Evolutionary conservation across 805 yeast species (phyloP), one percentile per base, ranked within the genome.

Genomic region (Metschnikowia drakensbergensis): DNA sequence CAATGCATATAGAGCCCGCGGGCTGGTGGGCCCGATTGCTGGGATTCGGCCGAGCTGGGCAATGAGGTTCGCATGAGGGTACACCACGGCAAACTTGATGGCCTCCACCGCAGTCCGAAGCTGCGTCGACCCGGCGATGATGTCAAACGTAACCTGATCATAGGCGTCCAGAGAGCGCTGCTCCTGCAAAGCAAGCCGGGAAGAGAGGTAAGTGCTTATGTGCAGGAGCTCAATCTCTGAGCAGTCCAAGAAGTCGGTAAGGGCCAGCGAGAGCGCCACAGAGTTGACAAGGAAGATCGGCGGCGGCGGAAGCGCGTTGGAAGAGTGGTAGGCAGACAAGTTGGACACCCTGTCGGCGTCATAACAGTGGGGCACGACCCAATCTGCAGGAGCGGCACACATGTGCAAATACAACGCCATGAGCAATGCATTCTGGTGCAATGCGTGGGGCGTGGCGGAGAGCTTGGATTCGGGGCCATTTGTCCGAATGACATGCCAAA

Each of bases 61-160:
- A 43, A 42, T 27, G 25, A 62, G 28, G 17, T 45, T 29, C 2
- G 61, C 57, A 50, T 70, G 73, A 1, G 76, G 76, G 48, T 67
- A 69, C 7, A 67, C 51, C 1, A 64, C 46, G 4, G 58, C 59
- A 34, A 58, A 62, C 50, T 68, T 68, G 51, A 71, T 45, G 5
- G 59, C 62, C 7, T 61, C 65, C 3, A 72, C 51, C 1, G 67
- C 45, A 37, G 54, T 52, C 26, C 46, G 50, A 50, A 62, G 28
- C 56, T 58, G 32, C 50, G 49, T 0, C 70, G 72, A 25, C 64
- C 68, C 73, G 71, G 64, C 11, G 26, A 52, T 54, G 45, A 71
- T 61, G 35, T 50, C 61, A 5, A 62, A 37, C 10, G 59, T 58
- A 27, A 69, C 32, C 41, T 65, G 71, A n/a, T 63, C 66, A 30